Evolutionary conservation across 148 eudicot species (phyloP), one percentile per base, ranked within the genome.

Genomic region (Amaranthus cruentus): DNA sequence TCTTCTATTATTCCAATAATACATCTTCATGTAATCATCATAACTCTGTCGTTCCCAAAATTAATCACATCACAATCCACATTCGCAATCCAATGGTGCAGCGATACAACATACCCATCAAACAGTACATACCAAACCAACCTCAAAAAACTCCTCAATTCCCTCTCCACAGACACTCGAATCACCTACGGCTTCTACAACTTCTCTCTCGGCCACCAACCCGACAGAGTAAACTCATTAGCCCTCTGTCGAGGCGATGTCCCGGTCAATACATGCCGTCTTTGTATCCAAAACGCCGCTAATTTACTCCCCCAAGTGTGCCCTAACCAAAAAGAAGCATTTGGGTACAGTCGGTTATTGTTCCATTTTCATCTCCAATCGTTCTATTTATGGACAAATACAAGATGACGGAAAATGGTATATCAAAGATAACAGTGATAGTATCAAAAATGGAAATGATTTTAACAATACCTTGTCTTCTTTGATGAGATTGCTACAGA

Each of bases 221-320:
- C 81, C 5, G 58, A 78, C 74, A 52, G n/a, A 42, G 81, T 78
- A 11, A 56, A 51, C 9, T 49, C 70, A n/a, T 55, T 73, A 8
- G 81, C 57, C 28, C 38, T 68, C 15, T 78, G 81, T 8, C 15
- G 81, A 14, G 81, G 81, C 5, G 74, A 78, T 65, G 81, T 73
- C 15, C 81, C 81, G 0, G 4, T 62, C 3, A 60, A 54, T 4
- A 73, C 77, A 28, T 78, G 81, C 18, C 74, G 70, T 2, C 15
- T n/a, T 21, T 78, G 81, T 55, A 53, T 78, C 9, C 3, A 57
- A 2, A 46, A 62, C 52, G 54, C 77, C 0, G 77, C 70, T 4
- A n/a, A 2, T 1, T 0, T 38, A 3, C 66, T 78, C 47, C 58
- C 76, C 4, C 28, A 47, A 6, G 7, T 11, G 3, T 78, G 81